Base-by-base conservation (phyloP, 495 filamentous ascomycete species). In the Podospora conica region DNA sequence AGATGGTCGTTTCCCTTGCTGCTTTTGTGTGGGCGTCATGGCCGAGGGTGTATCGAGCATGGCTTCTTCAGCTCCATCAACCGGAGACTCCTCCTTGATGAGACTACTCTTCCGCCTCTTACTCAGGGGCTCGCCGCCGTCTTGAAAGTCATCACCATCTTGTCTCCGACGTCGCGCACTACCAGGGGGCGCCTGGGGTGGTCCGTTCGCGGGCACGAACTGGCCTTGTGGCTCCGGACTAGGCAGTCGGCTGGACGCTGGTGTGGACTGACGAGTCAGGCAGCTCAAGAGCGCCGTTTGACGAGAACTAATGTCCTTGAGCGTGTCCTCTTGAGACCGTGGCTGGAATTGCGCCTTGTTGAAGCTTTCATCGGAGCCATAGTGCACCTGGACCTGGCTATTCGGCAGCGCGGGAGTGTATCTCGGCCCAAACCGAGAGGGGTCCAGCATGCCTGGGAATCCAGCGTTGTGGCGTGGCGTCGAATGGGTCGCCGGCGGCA, bases 351-450 rank as follows among this genome's bases (percentile, higher is more conserved):
- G 82, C 11, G 79, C 76, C 68, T 69, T 71, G 53, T 78, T 80
- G 66, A 91, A 91, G 60, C 79, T 81, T 6, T 80, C 71, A 75
- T 91, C 89, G 0, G 89, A 88, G 21, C 89, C 89, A 82, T 85
- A 91, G 20, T 84, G 84, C 25, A 89, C 71, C 27, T 82, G 77
- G 6, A 66, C 64, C 28, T 68, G 69, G 6, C 54, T 64, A 4
- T 33, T 25, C 31, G 69, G n/a, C n/a, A n/a, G 69, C 27, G 70
- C 71, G 56, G 10, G 5, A 40, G 55, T 24, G 22, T 18, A 24
- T 25, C 7, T 10, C 12, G 55, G 10, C 15, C 15, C 40, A 6
- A 18, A 18, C 15, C 40, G 40, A n/a, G 40, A 48, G 8, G n/a
- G 40, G 40, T 8, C 40, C 18, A 48, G 40, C 18, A n/a, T 3